Evolutionary conservation across 139 green algal species (phyloP), one percentile per base, ranked within the genome.

Genomic region (Nannochloris sp.): DNA sequence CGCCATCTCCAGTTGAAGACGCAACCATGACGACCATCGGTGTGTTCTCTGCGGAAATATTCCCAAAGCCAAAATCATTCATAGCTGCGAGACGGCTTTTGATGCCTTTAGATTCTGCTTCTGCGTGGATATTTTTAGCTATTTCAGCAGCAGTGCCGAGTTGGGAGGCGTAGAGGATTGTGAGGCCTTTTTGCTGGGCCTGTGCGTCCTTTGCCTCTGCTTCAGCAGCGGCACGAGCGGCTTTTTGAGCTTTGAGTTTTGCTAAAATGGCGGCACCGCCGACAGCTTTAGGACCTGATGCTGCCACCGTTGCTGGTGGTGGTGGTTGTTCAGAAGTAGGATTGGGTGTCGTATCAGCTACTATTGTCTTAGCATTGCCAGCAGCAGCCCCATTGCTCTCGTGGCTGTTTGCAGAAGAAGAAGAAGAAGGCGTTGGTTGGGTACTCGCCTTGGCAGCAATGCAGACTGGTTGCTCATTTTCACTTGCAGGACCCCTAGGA

Each of bases 121-220:
- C 87, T 13, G 87, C 90, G 23, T 84, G 77, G 31, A 97, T 80
- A 61, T 77, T 85, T 35, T 84, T 81, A 5, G 92, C 93, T 60
- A 98, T 96, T 76, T 98, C 93, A 42, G 83, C 61, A 1, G 80
- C 75, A 0, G 89, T 97, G 57, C 92, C 93, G 0, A 89, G 96
- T 78, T 98, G 93, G 10, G 87, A 96, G 5, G 75, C 91, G 68
- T 93, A 97, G 60, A 90, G 59, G 13, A 97, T 74, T 4, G 67
- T 39, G 1, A 85, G 57, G 6, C 79, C 67, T 4, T 65, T 68
- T 13, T 30, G 30, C 39, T 60, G 24, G 19, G 51, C 15, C 23
- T 27, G 29, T 9, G 29, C 42, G 37, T 39, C 25, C 44, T 25
- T 12, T 44, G 13, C 54, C 19, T 13, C 54, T 35, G 54, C 54